Conservation (phyloP, 495 filamentous ascomycete species). For the Acidomyces sp. region DNA sequence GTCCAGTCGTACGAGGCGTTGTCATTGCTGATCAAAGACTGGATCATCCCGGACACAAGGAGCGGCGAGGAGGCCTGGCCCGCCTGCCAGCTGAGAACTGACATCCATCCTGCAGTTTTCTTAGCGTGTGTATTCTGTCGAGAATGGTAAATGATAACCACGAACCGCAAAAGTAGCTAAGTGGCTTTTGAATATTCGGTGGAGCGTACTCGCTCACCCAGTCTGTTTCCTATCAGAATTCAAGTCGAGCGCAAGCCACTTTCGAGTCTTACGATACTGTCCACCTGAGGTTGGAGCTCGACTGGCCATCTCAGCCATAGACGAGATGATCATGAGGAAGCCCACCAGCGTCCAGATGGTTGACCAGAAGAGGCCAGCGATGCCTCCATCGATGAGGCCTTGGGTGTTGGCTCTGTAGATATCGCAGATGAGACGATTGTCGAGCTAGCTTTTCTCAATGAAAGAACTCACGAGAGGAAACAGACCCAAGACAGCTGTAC, state of each 20-base stretch:
- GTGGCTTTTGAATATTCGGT: slow-evolving; percentile 1
- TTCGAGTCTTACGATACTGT: background rate
- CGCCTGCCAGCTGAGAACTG: slow-evolving; percentile 5
- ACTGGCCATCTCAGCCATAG: slow-evolving; percentile 8
- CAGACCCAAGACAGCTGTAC: slow-evolving; percentile 5
- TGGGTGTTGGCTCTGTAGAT: no score
- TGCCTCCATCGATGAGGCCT: slow-evolving; percentile 7
- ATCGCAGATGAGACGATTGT: no score
- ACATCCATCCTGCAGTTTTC: slow-evolving; percentile 1
- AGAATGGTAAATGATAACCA: background rate
- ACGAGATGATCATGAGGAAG: slow-evolving; percentile 3
- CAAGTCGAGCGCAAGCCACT: background rate
- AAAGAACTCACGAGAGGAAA: no score
- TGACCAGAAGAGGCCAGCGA: slow-evolving; percentile 2
- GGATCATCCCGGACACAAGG: slow-evolving; percentile 22
- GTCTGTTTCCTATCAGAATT: background rate
- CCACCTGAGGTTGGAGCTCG: background rate
- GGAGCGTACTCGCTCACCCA: slow-evolving; percentile 11
- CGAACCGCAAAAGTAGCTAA: slow-evolving; percentile 20
- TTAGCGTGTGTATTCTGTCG: background rate
- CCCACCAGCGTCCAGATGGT: slow-evolving; percentile 3
- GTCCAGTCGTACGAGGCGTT: slow-evolving; percentile 29
- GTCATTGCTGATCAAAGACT: slow-evolving; percentile 30
- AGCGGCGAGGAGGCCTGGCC: slow-evolving; percentile 4
- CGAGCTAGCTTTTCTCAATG: no score